Base-by-base conservation (phyloP, 768 basidiomycete species). In the Floccularia luteovirens region DNA sequence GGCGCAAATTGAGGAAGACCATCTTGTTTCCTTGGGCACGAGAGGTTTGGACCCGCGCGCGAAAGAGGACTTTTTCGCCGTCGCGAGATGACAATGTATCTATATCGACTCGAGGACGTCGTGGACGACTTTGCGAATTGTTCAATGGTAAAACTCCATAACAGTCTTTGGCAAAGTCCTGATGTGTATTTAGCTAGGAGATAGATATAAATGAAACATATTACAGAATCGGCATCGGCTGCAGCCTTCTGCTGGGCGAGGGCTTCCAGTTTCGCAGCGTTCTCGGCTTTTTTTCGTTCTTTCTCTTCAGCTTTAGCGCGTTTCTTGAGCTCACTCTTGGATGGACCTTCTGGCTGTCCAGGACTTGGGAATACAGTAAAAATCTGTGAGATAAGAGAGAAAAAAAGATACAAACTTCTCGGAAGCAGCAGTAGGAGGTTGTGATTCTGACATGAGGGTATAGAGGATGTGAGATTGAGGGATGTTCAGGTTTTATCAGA, bases 11-110 rank as follows among this genome's bases (percentile, higher is more conserved):
- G 38, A 98, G 64, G 64, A 99, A 99, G 38, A 88, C 87, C 79
- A 97, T 91, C 68, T 91, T 99, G 64, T 78, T 88, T 49, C 89
- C 91, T 59, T 96, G 90, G 0, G 88, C 85, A 40, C 96, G 82
- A 20, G 86, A 83, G 12, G 86, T 92, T 58, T 94, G 90, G 31
- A 99, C 72, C 41, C 96, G 79, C 10, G 91, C 92, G 48, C 94
- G 86, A 45, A 98, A 66, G 43, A 89, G 64, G 37, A 97, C 84
- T 4, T 67, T 74, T 55, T 93, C 67, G 4, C 81, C 90, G 45
- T 82, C 77, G 48, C 77, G 67, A 25, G 74, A 63, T 31, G 72
- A 75, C 37, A 98, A 63, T 13, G 76, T 63, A 14, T 68, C 59
- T 48, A 99, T 82, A 50, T 82, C 70, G 31, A 72, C 69, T 45